Evolutionary conservation across 345 rosid genomes (phyloP), one percentile per base, ranked within the genome.

Genomic region (Raphanus raphanistrum): DNA sequence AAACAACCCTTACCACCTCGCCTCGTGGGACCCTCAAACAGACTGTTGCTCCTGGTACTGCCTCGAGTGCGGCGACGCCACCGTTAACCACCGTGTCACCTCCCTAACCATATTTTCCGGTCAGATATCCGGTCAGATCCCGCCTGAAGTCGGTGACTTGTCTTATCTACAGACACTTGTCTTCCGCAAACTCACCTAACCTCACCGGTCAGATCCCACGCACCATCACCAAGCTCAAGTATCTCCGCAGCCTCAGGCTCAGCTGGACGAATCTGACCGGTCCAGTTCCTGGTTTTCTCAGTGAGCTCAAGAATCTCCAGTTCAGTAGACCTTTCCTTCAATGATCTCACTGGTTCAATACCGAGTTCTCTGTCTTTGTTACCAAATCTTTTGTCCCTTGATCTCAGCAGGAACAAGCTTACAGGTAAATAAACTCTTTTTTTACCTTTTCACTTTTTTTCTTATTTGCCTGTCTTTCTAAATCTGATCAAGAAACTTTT

Each of bases 21-120:
- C 93, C 55, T 89, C 98, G 0, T 91, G 98, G 98, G 12, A 84
- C 4, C 82, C 89, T 0, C 74, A 82, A 63, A 74, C 87, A 1
- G 98, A 90, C 67, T 93, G 95, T 80, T 91, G 97, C 80, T 94
- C 55, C 1, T 94, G 97, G 97, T 84, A 89, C 75, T 80, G 82
- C 31, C 90, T 94, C 11, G 79, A 84, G 36, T 93, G 98, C 57
- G 84, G 91, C 36, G 65, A 66, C 55, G 82, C 85, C 79, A 86
- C 85, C 77, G 84, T 84, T 68, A 87, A 85, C 80, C 71, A 90
- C 84, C 92, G 96, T 11, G 85, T 91, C 74, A 82, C 71, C 62
- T 63, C 89, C 52, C 83, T 91, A 63, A 82, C 85, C 29, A 86
- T 93, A 50, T 85, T 88, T 45, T 62, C 83, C 6, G 94, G 87